Percentiles rank a stretch among this genome's conserved stretches.
These are phyloP conservation scores for Magnolia kwangsiensis DNA, from an alignment of 164 flowering plant genomes.

Conservation along the genomic window DNA sequence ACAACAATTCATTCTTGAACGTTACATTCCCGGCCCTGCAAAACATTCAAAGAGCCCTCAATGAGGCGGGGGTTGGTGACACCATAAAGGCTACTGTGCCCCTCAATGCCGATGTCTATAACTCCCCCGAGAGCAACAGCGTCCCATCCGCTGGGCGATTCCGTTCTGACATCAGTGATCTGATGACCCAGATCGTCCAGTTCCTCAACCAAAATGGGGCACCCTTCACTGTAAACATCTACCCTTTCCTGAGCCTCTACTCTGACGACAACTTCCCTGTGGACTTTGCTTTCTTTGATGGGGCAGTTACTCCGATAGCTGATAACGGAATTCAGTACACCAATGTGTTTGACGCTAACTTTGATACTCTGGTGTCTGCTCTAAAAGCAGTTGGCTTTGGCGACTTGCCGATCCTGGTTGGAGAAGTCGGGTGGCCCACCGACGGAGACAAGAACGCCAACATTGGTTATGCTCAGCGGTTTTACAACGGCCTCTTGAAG, in stretches of 20 bases:
- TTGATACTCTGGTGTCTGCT: conserved; percentile 43
- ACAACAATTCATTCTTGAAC: conserved; percentile 32
- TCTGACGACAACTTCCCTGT: conserved; percentile 32
- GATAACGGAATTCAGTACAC: conserved; percentile 30
- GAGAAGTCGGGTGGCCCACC: conserved; percentile 58
- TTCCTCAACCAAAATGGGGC: conserved; percentile 35
- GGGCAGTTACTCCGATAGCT: conserved; percentile 20
- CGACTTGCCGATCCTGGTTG: conserved; percentile 39
- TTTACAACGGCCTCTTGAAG: conserved; percentile 34
- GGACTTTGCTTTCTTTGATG: conserved; percentile 51
- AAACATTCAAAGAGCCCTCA: conserved; percentile 48
- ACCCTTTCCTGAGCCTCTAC: conserved; percentile 43
- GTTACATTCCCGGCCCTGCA: conserved; percentile 42
- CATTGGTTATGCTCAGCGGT: conserved; percentile 26
- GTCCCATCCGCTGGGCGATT: conserved; percentile 51
- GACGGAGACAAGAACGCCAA: conserved; percentile 46
- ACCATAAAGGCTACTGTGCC: conserved; percentile 49
- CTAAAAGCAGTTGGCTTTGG: conserved; percentile 29
- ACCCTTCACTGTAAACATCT: conserved; percentile 48
- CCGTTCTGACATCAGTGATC: conserved; percentile 34
- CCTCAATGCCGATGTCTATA: conserved; percentile 49
- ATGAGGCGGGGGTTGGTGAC: conserved; percentile 38
- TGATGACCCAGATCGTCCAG: conserved; percentile 36
- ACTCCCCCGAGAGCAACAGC: conserved; percentile 26
- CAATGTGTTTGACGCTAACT: conserved; percentile 48